Conservation (phyloP, 2,329 filamentous ascomycete genomes). For the Xylaria sp. region DNA sequence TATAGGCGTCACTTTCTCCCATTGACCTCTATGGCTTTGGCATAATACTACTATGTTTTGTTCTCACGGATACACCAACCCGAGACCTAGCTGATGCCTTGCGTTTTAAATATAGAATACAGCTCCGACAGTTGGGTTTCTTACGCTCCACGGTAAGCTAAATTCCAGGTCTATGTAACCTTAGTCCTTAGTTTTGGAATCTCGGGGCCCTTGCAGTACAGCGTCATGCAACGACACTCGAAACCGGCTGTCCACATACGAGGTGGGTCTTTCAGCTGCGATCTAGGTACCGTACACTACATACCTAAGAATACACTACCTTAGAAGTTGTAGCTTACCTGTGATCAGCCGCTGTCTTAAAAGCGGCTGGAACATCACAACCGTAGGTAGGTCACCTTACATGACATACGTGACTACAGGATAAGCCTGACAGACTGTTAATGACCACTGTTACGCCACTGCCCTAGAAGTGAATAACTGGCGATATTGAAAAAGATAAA, state of each 20-base stretch:
- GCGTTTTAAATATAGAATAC: background rate
- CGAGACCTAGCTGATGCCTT: background rate
- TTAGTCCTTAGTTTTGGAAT: background rate
- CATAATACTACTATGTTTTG: too few relatives aligned
- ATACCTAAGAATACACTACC: background rate
- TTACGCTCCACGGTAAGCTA: background rate
- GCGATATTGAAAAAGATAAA: too few relatives aligned
- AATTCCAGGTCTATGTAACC: background rate
- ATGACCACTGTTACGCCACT: too few relatives aligned
- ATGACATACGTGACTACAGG: too few relatives aligned
- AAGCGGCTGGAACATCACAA: background rate
- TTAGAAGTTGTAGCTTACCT: background rate
- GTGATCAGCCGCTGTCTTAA: background rate
- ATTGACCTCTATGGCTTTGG: background rate
- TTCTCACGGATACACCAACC: background rate
- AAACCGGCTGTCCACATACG: background rate
- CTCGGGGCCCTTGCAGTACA: constrained; percentile 4
- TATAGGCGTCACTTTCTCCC: background rate
- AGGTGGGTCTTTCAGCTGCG: constrained; percentile 6
- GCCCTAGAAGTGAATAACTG: too few relatives aligned
- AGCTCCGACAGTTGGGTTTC: background rate
- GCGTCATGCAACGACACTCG: constrained; percentile 5
- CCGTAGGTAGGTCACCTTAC: background rate
- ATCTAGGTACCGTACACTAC: background rate
- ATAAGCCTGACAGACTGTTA: too few relatives aligned